phyloP scores from a whole-genome alignment of 768 basidiomycete species.

The Psilocybe sp. region DNA sequence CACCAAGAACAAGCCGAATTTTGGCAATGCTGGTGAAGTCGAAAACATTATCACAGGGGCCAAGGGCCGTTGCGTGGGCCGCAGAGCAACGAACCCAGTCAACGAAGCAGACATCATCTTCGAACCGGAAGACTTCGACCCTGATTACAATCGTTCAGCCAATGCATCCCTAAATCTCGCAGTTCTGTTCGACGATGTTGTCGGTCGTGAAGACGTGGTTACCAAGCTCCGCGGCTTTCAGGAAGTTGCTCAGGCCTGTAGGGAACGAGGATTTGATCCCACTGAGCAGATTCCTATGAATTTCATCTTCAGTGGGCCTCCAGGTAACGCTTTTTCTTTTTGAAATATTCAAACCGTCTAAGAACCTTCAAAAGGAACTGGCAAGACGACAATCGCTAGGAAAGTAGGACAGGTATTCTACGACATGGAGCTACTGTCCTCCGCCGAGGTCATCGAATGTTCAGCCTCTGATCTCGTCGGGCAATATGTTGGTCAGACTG shows the following conservation, averaged over 20 bases:
- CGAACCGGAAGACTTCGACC: constrained; percentile 59
- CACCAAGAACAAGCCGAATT: constrained; percentile 50
- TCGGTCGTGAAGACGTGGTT: constrained; percentile 57
- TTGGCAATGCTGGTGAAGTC: constrained; percentile 64
- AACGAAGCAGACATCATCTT: constrained; percentile 41
- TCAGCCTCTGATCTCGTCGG: constrained; percentile 70
- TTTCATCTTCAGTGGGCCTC: constrained; percentile 73
- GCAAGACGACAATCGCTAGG: constrained; percentile 62
- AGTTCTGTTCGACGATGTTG: constrained; percentile 59
- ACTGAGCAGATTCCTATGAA: constrained; percentile 58
- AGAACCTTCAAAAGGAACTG: constrained; percentile 44
- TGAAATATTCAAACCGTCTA: not conserved
- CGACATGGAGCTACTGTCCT: constrained; percentile 54
- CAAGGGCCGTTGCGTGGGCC: constrained; percentile 43
- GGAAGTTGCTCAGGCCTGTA: constrained; percentile 46
- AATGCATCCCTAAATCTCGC: constrained; percentile 48
- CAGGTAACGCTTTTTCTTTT: constrained; percentile 36
- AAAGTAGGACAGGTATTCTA: constrained; percentile 64
- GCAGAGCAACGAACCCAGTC: constrained; percentile 24
- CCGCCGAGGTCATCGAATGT: constrained; percentile 57
- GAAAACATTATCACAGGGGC: constrained; percentile 56
- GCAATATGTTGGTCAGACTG: constrained; percentile 70
- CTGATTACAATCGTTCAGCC: constrained; percentile 48
- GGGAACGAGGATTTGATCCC: constrained; percentile 37
- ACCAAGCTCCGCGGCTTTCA: constrained; percentile 51